Evolutionary conservation across 208 protist species (phyloP).

Genomic region (Leishmania aethiopica): DNA sequence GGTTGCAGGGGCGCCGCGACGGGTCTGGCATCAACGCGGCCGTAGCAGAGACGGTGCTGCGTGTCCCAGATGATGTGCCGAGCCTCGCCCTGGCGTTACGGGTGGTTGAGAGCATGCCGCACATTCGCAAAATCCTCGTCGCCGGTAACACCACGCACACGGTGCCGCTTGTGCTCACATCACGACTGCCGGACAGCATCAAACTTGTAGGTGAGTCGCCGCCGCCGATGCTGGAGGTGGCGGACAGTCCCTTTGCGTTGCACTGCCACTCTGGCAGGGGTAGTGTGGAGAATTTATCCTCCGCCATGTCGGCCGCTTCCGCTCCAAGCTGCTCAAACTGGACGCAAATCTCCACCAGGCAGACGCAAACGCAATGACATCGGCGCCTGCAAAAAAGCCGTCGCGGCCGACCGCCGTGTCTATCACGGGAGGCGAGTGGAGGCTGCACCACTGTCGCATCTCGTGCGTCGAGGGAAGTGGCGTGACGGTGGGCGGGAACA

Average conservation of each 20-base stretch:
- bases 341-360: slow-evolving; percentile 6
- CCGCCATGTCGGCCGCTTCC: slow-evolving; percentile 50
- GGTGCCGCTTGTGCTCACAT: slow-evolving; percentile 48
- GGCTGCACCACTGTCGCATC: slow-evolving; percentile 70
- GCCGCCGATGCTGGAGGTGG: slow-evolving; percentile 69
- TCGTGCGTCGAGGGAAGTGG: slow-evolving; percentile 74
- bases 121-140: slow-evolving; percentile 71
- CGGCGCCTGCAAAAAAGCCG: slow-evolving; percentile 37
- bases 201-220: slow-evolving; percentile 71
- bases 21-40: slow-evolving; percentile 11
- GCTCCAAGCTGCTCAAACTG: slow-evolving; percentile 13
- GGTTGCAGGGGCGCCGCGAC: slow-evolving; percentile 12
- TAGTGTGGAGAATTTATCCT: slow-evolving; percentile 80
- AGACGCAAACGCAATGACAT: neutral
- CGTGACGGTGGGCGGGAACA: slow-evolving; percentile 43
- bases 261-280: slow-evolving; percentile 64
- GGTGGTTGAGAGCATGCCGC: slow-evolving; percentile 42
- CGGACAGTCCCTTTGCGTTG: slow-evolving; percentile 50
- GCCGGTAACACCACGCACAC: slow-evolving; percentile 52
- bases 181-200: slow-evolving; percentile 64
- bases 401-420: slow-evolving; percentile 63
- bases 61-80: slow-evolving; percentile 64
- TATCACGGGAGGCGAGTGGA: slow-evolving; percentile 76
- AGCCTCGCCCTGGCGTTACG: slow-evolving; percentile 50
- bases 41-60: slow-evolving; percentile 39